Conservation (phyloP, 257 asterid species). For the Lantana camara region DNA sequence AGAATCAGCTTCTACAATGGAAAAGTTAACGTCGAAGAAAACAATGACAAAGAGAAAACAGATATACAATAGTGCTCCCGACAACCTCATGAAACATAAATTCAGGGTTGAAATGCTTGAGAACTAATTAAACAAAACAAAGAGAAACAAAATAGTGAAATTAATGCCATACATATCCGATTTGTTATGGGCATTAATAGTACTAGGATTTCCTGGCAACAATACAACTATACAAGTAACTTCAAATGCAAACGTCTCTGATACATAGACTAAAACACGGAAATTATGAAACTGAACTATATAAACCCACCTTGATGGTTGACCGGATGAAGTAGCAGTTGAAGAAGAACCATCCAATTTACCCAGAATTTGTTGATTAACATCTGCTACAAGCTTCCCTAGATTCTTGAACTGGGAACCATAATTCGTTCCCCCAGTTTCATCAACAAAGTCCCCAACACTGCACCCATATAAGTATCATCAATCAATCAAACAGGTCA, state of each 20-base stretch:
- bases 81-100: neutral
- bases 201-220: too few relatives aligned
- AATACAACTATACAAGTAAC: neutral
- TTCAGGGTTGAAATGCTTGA: neutral
- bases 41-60: neutral
- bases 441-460: conserved; percentile 39
- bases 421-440: conserved; percentile 40
- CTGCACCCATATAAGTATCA: conserved; percentile 26
- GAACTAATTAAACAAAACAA: neutral
- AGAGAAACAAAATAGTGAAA: neutral
- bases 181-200: too few relatives aligned
- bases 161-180: too few relatives aligned
- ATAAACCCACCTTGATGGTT: conserved; percentile 33
- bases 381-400: conserved; percentile 45
- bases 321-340: conserved; percentile 27
- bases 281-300: neutral
- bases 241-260: neutral
- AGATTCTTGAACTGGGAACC: conserved; percentile 49
- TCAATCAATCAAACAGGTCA: neutral
- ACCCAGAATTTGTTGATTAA: conserved; percentile 36
- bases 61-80: neutral
- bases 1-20: neutral
- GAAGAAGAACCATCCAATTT: conserved; percentile 39
- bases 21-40: neutral
- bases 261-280: too few relatives aligned